phyloP scores from a whole-genome alignment of 129 eudicot genomes.

The Pulicaria dysenterica region DNA sequence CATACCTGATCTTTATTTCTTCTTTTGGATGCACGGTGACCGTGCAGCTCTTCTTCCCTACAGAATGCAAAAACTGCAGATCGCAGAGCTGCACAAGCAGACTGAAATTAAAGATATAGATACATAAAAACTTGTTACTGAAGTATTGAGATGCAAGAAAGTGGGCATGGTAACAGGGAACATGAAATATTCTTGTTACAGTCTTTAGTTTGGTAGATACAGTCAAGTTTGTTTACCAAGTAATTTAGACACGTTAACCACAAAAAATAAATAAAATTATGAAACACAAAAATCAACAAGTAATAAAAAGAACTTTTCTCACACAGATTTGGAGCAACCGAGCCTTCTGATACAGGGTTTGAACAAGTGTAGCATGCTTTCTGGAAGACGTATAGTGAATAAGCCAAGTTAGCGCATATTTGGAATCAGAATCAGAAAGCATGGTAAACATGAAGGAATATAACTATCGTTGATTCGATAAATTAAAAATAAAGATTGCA shows the following conservation, averaged over 20 bases:
- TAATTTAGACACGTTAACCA: too few relatives aligned
- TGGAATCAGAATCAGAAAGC: not conserved
- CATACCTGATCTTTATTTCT: slow-evolving; percentile 79
- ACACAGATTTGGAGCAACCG: slow-evolving; percentile 77
- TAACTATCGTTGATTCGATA: not conserved
- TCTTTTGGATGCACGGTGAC: slow-evolving; percentile 60
- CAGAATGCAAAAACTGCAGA: slow-evolving; percentile 81
- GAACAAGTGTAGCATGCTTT: slow-evolving; percentile 88
- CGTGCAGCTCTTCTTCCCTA: slow-evolving; percentile 76
- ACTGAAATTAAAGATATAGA: not conserved
- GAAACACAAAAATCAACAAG: not conserved
- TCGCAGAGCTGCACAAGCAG: slow-evolving; percentile 66
- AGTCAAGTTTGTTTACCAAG: too few relatives aligned
- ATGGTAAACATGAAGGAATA: not conserved
- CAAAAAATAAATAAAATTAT: not conserved
- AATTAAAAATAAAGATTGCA: not conserved
- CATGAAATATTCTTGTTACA: too few relatives aligned
- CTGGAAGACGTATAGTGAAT: slow-evolving; percentile 43
- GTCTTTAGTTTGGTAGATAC: too few relatives aligned
- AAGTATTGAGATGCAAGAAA: too few relatives aligned
- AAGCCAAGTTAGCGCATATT: slow-evolving; percentile 15
- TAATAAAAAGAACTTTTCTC: slow-evolving; percentile 33
- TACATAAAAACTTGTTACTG: not conserved
- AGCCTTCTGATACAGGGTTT: slow-evolving; percentile 70
- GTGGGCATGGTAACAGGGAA: too few relatives aligned